Conservation (phyloP, 176 grass and related monocot species). For the Bothriochloa decipiens region DNA sequence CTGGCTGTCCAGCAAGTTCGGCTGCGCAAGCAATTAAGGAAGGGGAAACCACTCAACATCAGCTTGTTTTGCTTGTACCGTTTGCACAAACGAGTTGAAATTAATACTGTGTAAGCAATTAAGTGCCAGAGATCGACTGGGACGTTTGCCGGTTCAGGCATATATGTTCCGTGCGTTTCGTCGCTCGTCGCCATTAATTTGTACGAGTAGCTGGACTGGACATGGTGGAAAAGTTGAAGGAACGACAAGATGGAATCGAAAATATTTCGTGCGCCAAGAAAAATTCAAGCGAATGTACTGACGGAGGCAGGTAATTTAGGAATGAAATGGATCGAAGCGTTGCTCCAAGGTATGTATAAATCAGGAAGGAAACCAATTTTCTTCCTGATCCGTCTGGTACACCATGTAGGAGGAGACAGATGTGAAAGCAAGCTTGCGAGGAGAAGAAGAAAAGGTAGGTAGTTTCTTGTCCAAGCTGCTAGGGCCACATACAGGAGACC, state of each 20-base stretch:
- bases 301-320: background rate
- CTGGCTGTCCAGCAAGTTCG: constrained; percentile 74
- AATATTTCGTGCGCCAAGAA: too few relatives aligned
- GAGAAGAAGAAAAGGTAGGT: constrained; percentile 4
- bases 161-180: constrained; percentile 28
- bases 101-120: background rate
- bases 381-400: background rate
- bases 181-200: constrained; percentile 30
- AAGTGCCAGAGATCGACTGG: constrained; percentile 6
- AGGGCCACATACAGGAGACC: background rate
- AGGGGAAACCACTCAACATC: background rate
- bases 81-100: background rate
- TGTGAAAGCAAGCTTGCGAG: too few relatives aligned
- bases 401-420: background rate
- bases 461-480: constrained; percentile 16
- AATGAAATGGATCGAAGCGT: background rate
- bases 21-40: constrained; percentile 46
- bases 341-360: constrained; percentile 9
- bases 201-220: background rate
- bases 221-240: background rate
- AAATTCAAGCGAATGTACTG: background rate
- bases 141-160: background rate
- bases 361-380: constrained; percentile 11
- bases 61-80: background rate
- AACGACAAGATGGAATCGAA: background rate